Evolutionary conservation across 805 yeast species (phyloP), one percentile per base, ranked within the genome.

Genomic region (Metschnikowia reukaufii): DNA sequence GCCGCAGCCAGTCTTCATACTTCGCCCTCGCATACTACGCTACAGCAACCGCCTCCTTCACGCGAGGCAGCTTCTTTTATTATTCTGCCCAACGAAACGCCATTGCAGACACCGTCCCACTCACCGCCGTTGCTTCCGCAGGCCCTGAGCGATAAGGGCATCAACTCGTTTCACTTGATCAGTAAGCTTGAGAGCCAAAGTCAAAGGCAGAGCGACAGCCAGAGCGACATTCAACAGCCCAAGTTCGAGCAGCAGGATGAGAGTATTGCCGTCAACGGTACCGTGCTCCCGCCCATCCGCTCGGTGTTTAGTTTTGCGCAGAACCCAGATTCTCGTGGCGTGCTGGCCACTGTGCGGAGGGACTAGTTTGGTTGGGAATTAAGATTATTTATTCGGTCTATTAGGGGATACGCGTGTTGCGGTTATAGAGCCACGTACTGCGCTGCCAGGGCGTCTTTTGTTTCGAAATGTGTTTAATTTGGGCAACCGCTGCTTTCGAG

Each of bases 31-130:
- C 44, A 35, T 10, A 23, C 17, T 19, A 32, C 39, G 9, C 50
- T 43, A 16, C 31, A 35, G 13, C 53, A 44, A 17, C 47, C 41
- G 30, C 49, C 36, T 19, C 49, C 36, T 19, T 29, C 33, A 34
- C 49, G 49, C 18, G 51, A 45, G 19, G 48, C 54, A 15, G 58
- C 64, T 3, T 57, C 60, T 8, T 66, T 66, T 42, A 57, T 65
- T 8, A 50, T 57, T 21, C 54, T 71, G 15, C 71, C 79, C 38
- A 65, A 62, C 42, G 79, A 74, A 12, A 77, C 81, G 6, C 81
- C 81, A 9, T 53, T 76, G 34, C 76, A 73, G 47, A 77, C 81
- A 0, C 79, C 79, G 12, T 55, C 68, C 23, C 80, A 77, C 45
- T 70, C 77, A 39, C 81, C 81, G n/a, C 74, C 64, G 38, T 54